Evolutionary conservation across 495 filamentous ascomycete genomes (phyloP), one percentile per base, ranked within the genome.

Genomic region (Tuber microsphaerosporum): DNA sequence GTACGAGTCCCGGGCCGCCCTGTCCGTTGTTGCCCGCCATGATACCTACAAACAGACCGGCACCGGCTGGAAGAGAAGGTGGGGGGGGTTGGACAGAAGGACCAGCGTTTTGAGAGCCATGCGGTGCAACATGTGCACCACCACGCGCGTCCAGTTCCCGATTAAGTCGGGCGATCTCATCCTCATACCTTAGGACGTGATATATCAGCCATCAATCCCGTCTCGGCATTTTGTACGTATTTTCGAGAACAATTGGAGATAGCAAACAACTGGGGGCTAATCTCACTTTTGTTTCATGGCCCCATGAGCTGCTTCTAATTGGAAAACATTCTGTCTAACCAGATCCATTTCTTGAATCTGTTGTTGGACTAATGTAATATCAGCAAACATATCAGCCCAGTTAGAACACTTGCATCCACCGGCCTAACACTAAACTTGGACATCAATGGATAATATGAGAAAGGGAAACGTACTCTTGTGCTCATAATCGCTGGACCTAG

Each of bases 321-420:
- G 88, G 81, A 91, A 97, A 72, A 99, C 92, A 83, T 94, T 96
- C 83, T 93, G 90, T 73, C 94, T 89, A 70, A 99, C 92, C 83
- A 96, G 87, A 78, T 97, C 92, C 88, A 98, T 94, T 84, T 99
- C 95, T 71, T 94, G 88, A 74, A 97, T 89, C 82, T 98, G 95
- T 44, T 88, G 87, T 68, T 91, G 89, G 79, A 97, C 94, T 98
- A 81, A 77, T 74, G 79, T 16, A 17, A 70, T 4, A 73, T 81
- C 48, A 81, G 79, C 48, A 74, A 76, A 76, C 69, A 73, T 75
- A n/a, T 20, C 65, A 79, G 75, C 56, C 56, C 73, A 41, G 48
- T 43, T 75, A 41, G 74, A 74, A 44, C 44, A n/a, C 44, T 43
- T 42, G 37, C 43, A 71, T 48, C 61, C 56, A 65, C 20, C 20